phyloP scores from a whole-genome alignment of 768 basidiomycete genomes.

The Naganishia vaughanmartiniae region DNA sequence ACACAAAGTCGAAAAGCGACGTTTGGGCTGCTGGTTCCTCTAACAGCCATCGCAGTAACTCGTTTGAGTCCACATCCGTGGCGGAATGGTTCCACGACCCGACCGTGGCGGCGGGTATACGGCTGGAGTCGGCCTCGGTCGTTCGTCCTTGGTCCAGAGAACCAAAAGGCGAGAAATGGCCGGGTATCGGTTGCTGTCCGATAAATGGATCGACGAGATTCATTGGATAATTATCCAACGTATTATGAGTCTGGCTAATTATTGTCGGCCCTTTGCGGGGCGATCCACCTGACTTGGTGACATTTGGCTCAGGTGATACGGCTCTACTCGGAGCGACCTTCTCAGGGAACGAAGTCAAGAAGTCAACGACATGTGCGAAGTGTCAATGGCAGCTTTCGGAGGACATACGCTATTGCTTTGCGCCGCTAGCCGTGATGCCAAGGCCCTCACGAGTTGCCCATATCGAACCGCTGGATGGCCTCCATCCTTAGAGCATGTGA shows the following conservation, averaged over 20 bases:
- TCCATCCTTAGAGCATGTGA: conserved; percentile 40
- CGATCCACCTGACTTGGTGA: background rate
- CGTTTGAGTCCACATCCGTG: conserved; percentile 2
- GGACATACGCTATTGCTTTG: conserved; percentile 43
- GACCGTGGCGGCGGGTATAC: background rate
- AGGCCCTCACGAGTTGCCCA: conserved; percentile 44
- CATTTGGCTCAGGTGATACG: conserved; percentile 22
- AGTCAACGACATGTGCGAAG: background rate
- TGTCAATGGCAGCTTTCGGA: background rate
- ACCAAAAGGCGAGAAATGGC: background rate
- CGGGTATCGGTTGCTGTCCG: background rate
- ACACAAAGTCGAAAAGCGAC: conserved; percentile 9
- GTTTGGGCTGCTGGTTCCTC: conserved; percentile 33
- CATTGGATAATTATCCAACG: background rate
- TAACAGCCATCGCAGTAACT: conserved; percentile 25
- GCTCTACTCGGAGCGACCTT: conserved; percentile 26
- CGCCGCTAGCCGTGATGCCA: conserved; percentile 44
- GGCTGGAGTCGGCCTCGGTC: background rate
- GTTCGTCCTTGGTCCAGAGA: background rate
- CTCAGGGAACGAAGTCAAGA: too few relatives aligned
- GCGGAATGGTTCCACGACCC: conserved; percentile 1
- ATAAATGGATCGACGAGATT: background rate
- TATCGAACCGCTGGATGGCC: conserved; percentile 47
- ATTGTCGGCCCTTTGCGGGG: background rate
- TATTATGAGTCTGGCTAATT: background rate